A percentile compares a stretch with the other conserved stretches of the same genome.
phyloP scores from a whole-genome alignment of 768 basidiomycete genomes.

The Russula ochroleuca region DNA sequence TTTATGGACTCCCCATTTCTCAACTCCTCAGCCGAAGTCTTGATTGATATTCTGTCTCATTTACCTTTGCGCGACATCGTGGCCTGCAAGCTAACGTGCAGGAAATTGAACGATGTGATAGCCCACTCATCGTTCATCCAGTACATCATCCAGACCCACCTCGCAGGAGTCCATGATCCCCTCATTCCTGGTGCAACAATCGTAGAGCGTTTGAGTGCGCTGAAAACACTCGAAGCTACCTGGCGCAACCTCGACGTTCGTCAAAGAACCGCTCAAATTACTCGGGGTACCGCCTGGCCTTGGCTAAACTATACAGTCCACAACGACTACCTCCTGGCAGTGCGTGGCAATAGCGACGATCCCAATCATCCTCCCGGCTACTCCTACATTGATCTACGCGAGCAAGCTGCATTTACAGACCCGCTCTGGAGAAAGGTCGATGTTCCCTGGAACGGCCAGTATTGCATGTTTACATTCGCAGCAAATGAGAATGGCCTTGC shows the following conservation, averaged over 20 bases:
- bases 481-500: constrained; percentile 12
- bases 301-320: constrained; percentile 13
- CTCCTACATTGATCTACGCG: constrained; percentile 12
- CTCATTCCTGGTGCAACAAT: constrained; percentile 1
- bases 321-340: constrained; percentile 16
- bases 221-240: not conserved
- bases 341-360: constrained; percentile 3
- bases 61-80: constrained; percentile 3
- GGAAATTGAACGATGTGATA: constrained; percentile 5
- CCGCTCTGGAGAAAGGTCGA: constrained; percentile 6
- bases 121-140: constrained; percentile 1
- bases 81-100: constrained; percentile 10
- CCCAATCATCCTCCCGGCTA: constrained; percentile 7
- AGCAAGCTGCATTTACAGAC: not conserved
- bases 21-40: constrained; percentile 7
- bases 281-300: constrained; percentile 12
- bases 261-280: constrained; percentile 3
- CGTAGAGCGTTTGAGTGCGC: constrained; percentile 7
- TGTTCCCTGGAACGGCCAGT: constrained; percentile 1
- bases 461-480: constrained; percentile 12
- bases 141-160: constrained; percentile 4
- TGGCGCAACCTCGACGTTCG: constrained; percentile 15
- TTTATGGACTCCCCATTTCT: constrained; percentile 7
- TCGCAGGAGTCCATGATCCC: constrained; percentile 9
- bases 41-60: constrained; percentile 10